These are phyloP conservation scores for Phialophora chinensis DNA, from an alignment of 2,329 filamentous ascomycete genomes.

Conservation along the genomic window DNA sequence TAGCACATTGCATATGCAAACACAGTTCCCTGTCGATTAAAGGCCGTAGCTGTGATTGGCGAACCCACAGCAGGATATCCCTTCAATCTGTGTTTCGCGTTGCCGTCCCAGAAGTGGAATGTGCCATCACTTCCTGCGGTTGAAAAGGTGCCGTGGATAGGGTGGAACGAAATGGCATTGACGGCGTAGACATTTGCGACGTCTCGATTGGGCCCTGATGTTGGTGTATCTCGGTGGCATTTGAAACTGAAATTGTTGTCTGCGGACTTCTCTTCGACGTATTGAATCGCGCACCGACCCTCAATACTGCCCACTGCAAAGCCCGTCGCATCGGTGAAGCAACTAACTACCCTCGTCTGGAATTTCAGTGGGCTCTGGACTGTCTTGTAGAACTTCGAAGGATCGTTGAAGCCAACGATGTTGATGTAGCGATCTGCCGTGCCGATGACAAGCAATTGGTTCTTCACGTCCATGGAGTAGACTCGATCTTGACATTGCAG, in stretches of 20 bases:
- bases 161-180: conserved; percentile 98
- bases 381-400: conserved; percentile 92
- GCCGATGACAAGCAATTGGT: conserved; percentile 86
- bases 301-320: conserved; percentile 97
- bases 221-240: conserved; percentile 85
- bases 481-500: conserved; percentile 60
- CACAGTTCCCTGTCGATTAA: conserved; percentile 82
- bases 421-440: conserved; percentile 97
- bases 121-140: conserved; percentile 95
- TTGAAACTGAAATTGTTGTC: conserved; percentile 98
- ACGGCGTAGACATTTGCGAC: conserved; percentile 90
- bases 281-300: conserved; percentile 96
- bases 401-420: conserved; percentile 87
- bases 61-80: conserved; percentile 85
- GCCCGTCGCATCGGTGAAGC: conserved; percentile 87
- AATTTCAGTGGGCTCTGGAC: conserved; percentile 96
- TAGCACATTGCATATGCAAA: conserved; percentile 93
- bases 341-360: conserved; percentile 95
- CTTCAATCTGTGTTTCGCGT: conserved; percentile 85
- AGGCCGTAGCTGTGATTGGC: conserved; percentile 88
- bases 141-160: conserved; percentile 95
- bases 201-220: conserved; percentile 59
- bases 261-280: conserved; percentile 93
- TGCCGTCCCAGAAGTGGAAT: conserved; percentile 80
- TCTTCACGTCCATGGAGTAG: conserved; percentile 90